A percentile compares a stretch with the other conserved stretches of the same genome.
phyloP scores from a whole-genome alignment of 2,329 filamentous ascomycete genomes.

The Neofusicoccum cordaticola region DNA sequence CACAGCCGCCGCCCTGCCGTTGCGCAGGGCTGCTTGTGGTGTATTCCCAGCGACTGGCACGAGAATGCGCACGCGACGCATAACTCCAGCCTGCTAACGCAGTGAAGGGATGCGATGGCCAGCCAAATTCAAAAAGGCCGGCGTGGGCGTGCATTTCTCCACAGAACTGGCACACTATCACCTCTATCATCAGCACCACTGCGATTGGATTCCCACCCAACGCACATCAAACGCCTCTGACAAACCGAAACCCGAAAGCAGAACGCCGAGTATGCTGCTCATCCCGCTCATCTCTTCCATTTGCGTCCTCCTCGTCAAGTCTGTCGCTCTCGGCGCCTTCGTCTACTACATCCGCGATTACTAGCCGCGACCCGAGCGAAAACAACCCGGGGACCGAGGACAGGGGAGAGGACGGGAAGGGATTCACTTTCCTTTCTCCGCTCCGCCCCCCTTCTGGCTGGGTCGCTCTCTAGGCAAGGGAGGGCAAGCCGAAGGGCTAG shows the following conservation, averaged over 20 bases:
- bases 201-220: not conserved
- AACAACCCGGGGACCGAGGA: not conserved
- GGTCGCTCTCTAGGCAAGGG: not conserved
- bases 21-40: not conserved
- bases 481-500: not conserved
- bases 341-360: conserved; percentile 15
- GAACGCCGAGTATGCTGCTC: conserved; percentile 23
- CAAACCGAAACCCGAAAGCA: not conserved
- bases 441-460: not conserved
- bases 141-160: not conserved
- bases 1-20: not conserved
- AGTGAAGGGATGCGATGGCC: not conserved
- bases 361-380: not conserved
- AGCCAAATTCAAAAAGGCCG: conserved; percentile 1
- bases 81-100: not conserved
- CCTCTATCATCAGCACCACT: not conserved
- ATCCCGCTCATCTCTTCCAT: conserved; percentile 15
- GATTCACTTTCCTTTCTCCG: not conserved
- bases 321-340: conserved; percentile 15
- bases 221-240: not conserved
- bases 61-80: conserved; percentile 7
- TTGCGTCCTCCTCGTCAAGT: conserved; percentile 19
- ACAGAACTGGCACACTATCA: not conserved
- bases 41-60: conserved; percentile 2
- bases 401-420: not conserved